phyloP scores from a whole-genome alignment of 1,284 basidiomycete species.

The Chiua sp. region DNA sequence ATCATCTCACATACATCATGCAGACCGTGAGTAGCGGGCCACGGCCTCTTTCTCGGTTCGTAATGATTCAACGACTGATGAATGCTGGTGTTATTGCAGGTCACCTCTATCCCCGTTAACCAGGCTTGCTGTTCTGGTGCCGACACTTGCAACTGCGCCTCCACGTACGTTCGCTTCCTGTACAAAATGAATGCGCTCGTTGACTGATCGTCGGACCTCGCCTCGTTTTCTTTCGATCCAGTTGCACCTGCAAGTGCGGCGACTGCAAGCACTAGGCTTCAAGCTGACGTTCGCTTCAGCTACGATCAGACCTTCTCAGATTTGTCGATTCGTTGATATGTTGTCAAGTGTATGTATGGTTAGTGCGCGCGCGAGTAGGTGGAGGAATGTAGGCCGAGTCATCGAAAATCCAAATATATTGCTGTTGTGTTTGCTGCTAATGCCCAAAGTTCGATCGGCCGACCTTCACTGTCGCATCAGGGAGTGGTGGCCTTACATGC shows the following conservation, averaged over 20 bases:
- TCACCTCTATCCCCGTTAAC: slow-evolving; percentile 7
- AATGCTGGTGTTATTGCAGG: background rate
- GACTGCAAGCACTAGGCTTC: slow-evolving; percentile 25
- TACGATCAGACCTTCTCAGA: too few relatives aligned
- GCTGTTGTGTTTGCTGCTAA: too few relatives aligned
- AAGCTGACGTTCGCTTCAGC: too few relatives aligned
- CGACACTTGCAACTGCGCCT: background rate
- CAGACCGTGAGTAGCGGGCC: slow-evolving; percentile 10
- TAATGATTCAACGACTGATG: background rate
- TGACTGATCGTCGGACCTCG: background rate
- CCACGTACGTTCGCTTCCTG: background rate
- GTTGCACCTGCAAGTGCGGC: slow-evolving; percentile 24
- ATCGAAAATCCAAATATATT: too few relatives aligned
- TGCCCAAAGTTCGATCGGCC: too few relatives aligned
- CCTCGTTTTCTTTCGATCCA: background rate
- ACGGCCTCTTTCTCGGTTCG: background rate
- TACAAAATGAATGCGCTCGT: background rate
- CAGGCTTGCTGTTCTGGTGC: background rate
- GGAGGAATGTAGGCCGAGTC: too few relatives aligned
- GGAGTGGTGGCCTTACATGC: too few relatives aligned
- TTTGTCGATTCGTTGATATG: too few relatives aligned
- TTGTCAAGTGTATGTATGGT: too few relatives aligned
- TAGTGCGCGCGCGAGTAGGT: too few relatives aligned
- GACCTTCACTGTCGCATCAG: too few relatives aligned
- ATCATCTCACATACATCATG: background rate